These are phyloP conservation scores for Lichtheimia hyalospora DNA, from an alignment of 371 early-diverging fungal genomes.

Conservation along the genomic window DNA sequence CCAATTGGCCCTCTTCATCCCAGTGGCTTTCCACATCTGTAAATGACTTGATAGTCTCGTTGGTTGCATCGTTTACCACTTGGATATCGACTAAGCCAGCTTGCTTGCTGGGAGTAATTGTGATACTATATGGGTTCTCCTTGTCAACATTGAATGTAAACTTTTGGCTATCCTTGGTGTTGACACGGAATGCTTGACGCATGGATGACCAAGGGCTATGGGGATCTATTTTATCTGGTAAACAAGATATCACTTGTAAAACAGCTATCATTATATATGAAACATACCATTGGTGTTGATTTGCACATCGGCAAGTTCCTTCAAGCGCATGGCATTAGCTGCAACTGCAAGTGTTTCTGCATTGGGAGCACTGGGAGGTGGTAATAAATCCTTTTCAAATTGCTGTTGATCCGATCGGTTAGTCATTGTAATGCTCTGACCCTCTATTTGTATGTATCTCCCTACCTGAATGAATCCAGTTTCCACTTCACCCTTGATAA, in stretches of 20 bases:
- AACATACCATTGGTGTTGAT: constrained; percentile 24
- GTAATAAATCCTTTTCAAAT: constrained; percentile 70
- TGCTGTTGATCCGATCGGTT: constrained; percentile 33
- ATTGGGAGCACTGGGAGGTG: constrained; percentile 44
- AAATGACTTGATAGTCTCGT: constrained; percentile 26
- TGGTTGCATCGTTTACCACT: constrained; percentile 20
- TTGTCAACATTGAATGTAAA: constrained; percentile 30
- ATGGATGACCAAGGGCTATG: constrained; percentile 63
- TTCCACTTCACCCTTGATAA: constrained; percentile 88
- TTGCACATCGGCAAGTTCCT: constrained; percentile 41
- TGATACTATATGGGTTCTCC: constrained; percentile 25
- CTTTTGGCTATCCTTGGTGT: constrained; percentile 44
- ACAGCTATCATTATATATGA: background rate
- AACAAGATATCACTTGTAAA: background rate
- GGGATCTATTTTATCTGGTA: constrained; percentile 28
- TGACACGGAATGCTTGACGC: constrained; percentile 57
- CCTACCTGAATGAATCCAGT: constrained; percentile 88
- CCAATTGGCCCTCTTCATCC: constrained; percentile 46
- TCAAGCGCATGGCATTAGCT: constrained; percentile 64
- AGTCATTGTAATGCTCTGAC: no score
- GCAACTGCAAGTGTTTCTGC: constrained; percentile 71
- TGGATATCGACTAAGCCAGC: constrained; percentile 30
- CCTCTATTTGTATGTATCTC: constrained; percentile 1
- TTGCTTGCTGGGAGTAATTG: constrained; percentile 16
- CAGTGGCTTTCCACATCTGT: constrained; percentile 25